Evolutionary conservation across 768 basidiomycete species (phyloP).

Genomic region (Collybia nuda): DNA sequence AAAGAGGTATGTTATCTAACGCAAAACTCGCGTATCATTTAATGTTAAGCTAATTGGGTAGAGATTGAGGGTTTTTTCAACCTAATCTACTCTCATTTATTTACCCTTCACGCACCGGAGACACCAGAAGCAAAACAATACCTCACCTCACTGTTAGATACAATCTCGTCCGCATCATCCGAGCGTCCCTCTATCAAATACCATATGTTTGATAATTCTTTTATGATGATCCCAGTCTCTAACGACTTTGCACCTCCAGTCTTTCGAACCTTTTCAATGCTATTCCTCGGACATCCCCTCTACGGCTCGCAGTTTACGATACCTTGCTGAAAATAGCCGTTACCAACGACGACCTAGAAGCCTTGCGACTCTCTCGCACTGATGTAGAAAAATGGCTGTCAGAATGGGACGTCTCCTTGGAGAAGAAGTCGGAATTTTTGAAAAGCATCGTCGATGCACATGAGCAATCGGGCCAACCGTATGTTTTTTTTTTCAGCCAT

Average conservation of each 20-base stretch:
- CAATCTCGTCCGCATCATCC: conserved; percentile 54
- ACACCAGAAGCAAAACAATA: conserved; percentile 56
- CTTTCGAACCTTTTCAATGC: conserved; percentile 84
- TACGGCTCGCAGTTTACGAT: conserved; percentile 63
- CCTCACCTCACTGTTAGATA: conserved; percentile 47
- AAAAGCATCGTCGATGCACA: conserved; percentile 63
- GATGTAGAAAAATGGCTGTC: conserved; percentile 77
- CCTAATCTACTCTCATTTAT: conserved; percentile 71
- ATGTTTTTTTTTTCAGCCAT: conserved; percentile 25
- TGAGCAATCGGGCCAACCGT: conserved; percentile 59
- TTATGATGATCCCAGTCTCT: conserved; percentile 1
- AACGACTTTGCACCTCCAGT: conserved; percentile 34
- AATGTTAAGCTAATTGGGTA: conserved; percentile 21
- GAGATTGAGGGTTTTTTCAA: conserved; percentile 91
- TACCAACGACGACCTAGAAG: conserved; percentile 59
- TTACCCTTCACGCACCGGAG: conserved; percentile 55
- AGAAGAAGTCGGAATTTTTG: conserved; percentile 66
- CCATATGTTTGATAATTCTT: conserved; percentile 58
- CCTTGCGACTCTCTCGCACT: conserved; percentile 55
- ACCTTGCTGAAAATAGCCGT: conserved; percentile 61
- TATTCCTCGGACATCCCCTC: conserved; percentile 60
- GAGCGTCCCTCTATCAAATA: conserved; percentile 65
- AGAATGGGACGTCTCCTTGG: conserved; percentile 68
- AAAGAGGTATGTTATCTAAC: conserved; percentile 60
- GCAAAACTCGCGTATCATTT: neutral